Evolutionary conservation across 2,329 filamentous ascomycete species (phyloP), one percentile per base, ranked within the genome.

Genomic region (Ophiostoma tasmaniense): DNA sequence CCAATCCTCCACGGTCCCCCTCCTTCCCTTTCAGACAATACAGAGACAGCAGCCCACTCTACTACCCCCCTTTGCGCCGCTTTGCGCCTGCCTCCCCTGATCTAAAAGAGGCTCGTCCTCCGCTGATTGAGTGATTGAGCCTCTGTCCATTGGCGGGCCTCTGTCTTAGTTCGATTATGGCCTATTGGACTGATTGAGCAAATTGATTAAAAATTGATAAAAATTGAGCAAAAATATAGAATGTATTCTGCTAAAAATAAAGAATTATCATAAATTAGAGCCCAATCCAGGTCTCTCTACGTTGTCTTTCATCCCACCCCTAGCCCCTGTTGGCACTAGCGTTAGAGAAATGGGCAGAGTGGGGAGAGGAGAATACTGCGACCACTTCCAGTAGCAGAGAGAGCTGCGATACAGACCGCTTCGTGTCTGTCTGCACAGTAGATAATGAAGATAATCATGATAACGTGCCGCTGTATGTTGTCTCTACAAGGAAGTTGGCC

Each of bases 51-150:
- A 61, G 55, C 55, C 55, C 55, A 61, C 55, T 25, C 22, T 28
- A 8, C 7, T 22, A 55, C 50, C 50, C 22, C 22, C 50, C 22
- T 55, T 55, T 11, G 22, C 50, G n/a, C 50, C 50, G n/a, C 50
- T 55, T 55, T 55, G 50, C 50, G 50, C 50, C 50, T 25, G n/a
- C 50, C 50, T 55, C 50, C 50, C 50, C 50, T 55, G 50, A 55
- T 55, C 50, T 55, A 25, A 45, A 45, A 55, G 50, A 55, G 50
- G 50, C 50, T 25, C 50, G 7, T 55, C 13, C 22, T 25, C 50
- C n/a, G n/a, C 50, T 25, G n/a, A 17, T n/a, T 10, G 17, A 50
- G 14, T 22, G 45, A 50, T 25, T 55, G 50, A 55, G 50, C 50
- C 50, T 55, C 50, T 55, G 22, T n/a, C 50, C 22, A 55, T 55